Conservation (phyloP, 257 asterid genomes). For the Forsythia viridissima region DNA sequence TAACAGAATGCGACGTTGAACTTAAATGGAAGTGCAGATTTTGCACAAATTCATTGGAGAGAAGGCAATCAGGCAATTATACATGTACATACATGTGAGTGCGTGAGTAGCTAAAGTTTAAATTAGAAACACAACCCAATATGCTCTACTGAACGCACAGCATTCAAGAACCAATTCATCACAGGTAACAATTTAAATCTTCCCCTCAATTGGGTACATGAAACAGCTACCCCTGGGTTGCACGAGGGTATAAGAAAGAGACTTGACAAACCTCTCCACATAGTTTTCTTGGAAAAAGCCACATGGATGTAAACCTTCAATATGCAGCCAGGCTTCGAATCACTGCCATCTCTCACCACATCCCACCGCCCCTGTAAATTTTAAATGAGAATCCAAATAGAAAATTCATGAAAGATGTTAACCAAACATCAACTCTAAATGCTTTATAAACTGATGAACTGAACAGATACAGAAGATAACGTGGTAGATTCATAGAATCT, state of each 20-base stretch:
- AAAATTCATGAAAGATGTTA: slow-evolving; percentile 18
- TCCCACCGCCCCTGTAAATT: slow-evolving; percentile 82
- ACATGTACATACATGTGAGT: not conserved
- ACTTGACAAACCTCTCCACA: slow-evolving; percentile 76
- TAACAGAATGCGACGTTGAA: no score
- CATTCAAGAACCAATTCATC: slow-evolving; percentile 3
- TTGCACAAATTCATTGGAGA: not conserved
- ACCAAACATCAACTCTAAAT: not conserved
- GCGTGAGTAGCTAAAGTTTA: not conserved
- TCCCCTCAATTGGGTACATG: slow-evolving; percentile 4
- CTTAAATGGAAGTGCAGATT: not conserved
- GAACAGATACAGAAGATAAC: not conserved
- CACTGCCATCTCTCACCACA: slow-evolving; percentile 53
- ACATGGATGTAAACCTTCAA: slow-evolving; percentile 74
- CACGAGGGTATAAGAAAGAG: slow-evolving; percentile 12
- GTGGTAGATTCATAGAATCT: not conserved
- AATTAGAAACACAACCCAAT: not conserved
- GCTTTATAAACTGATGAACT: not conserved
- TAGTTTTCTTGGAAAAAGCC: slow-evolving; percentile 86
- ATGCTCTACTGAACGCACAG: not conserved
- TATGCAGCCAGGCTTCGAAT: slow-evolving; percentile 53
- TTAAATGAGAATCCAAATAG: slow-evolving; percentile 17
- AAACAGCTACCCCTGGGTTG: not conserved
- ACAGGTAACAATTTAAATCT: not conserved
- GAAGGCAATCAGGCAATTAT: not conserved